phyloP scores from a whole-genome alignment of 192 early-diverging fungal genomes.

The Backusella luteola region DNA sequence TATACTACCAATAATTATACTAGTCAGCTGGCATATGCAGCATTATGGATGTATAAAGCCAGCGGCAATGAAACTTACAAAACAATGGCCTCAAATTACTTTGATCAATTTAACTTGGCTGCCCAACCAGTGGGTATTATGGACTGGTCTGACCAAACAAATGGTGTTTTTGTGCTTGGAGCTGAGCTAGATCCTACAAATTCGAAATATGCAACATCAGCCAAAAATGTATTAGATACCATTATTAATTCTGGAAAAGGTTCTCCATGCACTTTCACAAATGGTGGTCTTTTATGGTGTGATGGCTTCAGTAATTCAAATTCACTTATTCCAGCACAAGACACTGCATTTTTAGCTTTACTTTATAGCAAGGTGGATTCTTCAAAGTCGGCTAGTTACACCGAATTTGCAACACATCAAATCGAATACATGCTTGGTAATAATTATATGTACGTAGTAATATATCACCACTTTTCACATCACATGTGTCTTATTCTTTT shows the following conservation, averaged over 20 bases:
- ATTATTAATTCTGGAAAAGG: slow-evolving; percentile 20
- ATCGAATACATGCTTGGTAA: slow-evolving; percentile 54
- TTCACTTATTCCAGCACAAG: slow-evolving; percentile 34
- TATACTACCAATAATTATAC: slow-evolving; percentile 44
- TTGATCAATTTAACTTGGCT: slow-evolving; percentile 38
- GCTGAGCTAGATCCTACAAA: slow-evolving; percentile 35
- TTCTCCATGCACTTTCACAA: slow-evolving; percentile 39
- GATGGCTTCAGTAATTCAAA: slow-evolving; percentile 27
- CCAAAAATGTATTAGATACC: slow-evolving; percentile 40
- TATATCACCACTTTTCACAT: neutral
- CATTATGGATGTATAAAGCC: slow-evolving; percentile 55
- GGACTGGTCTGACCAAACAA: slow-evolving; percentile 54
- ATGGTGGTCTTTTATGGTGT: slow-evolving; percentile 47
- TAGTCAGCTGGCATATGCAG: slow-evolving; percentile 53
- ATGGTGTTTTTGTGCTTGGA: slow-evolving; percentile 47
- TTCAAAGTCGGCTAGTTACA: slow-evolving; percentile 15
- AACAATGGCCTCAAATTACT: slow-evolving; percentile 44
- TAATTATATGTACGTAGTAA: slow-evolving; percentile 41
- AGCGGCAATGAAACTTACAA: slow-evolving; percentile 45
- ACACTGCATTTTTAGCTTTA: slow-evolving; percentile 39
- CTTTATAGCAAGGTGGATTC: slow-evolving; percentile 27
- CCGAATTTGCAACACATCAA: slow-evolving; percentile 39
- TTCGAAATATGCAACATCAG: slow-evolving; percentile 34
- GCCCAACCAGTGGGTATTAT: slow-evolving; percentile 24
- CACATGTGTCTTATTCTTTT: neutral